phyloP scores from a whole-genome alignment of 495 filamentous ascomycete genomes.

The Tuber umbilicatum region DNA sequence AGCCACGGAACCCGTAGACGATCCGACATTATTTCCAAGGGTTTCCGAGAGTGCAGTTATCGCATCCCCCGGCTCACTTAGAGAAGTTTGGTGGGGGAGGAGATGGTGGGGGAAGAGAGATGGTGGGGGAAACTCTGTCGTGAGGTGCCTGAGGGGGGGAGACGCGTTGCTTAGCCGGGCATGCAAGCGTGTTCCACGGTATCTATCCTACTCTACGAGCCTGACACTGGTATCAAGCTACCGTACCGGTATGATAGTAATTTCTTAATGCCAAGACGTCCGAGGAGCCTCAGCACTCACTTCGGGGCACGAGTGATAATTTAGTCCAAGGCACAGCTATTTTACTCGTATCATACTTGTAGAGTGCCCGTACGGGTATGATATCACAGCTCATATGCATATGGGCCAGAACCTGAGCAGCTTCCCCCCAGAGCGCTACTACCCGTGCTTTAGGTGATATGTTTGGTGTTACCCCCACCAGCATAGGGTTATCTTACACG shows the following conservation, averaged over 20 bases:
- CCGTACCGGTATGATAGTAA: neutral
- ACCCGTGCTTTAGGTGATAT: no score
- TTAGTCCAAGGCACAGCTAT: neutral
- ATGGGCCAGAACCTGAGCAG: no score
- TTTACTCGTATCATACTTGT: neutral
- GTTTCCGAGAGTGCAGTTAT: neutral
- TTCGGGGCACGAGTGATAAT: neutral
- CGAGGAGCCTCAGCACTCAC: neutral
- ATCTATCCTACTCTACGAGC: neutral
- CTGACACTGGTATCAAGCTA: no score
- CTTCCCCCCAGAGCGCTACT: no score
- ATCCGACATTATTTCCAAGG: neutral
- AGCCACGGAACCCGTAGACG: neutral
- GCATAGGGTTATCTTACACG: no score
- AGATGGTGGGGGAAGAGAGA: neutral
- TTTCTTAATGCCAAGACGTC: neutral
- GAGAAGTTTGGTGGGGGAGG: neutral
- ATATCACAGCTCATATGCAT: no score
- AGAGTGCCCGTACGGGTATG: no score
- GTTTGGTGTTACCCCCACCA: no score
- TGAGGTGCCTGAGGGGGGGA: neutral
- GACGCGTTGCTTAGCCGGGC: neutral
- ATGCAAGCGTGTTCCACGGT: neutral
- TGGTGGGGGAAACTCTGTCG: neutral
- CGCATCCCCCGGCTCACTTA: neutral